A percentile compares a stretch with the other conserved stretches of the same genome.
These are phyloP conservation scores for Yamadazyma spencermartinsiae DNA, from an alignment of 1,139 yeast species.

Conservation along the genomic window DNA sequence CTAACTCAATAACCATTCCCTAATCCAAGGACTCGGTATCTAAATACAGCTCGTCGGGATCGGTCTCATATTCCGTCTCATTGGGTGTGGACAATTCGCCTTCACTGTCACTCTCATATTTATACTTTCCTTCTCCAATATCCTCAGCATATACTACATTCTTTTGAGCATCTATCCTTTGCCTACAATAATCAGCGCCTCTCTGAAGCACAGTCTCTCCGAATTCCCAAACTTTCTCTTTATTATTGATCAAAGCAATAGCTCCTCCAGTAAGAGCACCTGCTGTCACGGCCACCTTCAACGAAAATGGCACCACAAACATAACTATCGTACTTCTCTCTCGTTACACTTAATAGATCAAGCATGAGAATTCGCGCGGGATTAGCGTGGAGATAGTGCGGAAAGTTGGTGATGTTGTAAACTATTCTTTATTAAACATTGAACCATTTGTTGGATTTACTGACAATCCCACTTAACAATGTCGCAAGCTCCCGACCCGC, in stretches of 20 bases:
- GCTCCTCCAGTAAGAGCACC: conserved; percentile 45
- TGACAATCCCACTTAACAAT: no score
- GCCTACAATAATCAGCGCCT: conserved; percentile 38
- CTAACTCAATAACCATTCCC: neutral
- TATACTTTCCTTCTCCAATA: conserved; percentile 27
- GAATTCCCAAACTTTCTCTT: conserved; percentile 32
- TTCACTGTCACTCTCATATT: no score
- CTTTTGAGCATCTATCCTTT: conserved; percentile 24
- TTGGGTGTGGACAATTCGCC: conserved; percentile 8
- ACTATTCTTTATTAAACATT: no score
- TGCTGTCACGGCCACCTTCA: conserved; percentile 38
- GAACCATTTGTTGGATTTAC: no score
- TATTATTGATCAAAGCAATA: conserved; percentile 35
- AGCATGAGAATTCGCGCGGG: no score
- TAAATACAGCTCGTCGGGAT: conserved; percentile 15
- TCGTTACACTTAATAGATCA: neutral
- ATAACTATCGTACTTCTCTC: neutral
- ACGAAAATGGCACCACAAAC: conserved; percentile 35
- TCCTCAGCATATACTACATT: conserved; percentile 28
- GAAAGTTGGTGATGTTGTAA: neutral
- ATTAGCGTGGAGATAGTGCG: neutral
- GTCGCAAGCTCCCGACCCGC: no score
- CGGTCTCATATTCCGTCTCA: conserved; percentile 11
- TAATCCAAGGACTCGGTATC: conserved; percentile 17
- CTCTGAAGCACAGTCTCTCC: conserved; percentile 33